Base-by-base conservation (phyloP, 2,329 filamentous ascomycete species). In the Arthrinium phaeospermum region DNA sequence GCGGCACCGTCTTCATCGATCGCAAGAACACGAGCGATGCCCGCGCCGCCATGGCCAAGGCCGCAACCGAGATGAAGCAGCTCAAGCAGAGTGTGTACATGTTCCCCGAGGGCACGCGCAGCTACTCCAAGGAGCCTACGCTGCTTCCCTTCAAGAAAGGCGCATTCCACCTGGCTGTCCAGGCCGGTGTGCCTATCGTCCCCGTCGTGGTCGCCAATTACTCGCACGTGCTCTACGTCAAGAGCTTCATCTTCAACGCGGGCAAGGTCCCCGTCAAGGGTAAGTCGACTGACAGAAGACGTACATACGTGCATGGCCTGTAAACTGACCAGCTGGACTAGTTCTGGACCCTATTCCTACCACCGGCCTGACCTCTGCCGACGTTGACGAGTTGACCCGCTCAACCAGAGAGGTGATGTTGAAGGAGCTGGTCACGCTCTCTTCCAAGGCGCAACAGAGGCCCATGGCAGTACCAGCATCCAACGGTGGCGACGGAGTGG, bases 71-170 rank as follows among this genome's bases (percentile, higher is more conserved):
- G 81, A 99, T 99, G 85, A 89, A 88, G 78, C 84, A 84, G 70
- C 87, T 92, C 78, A 88, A 85, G 75, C 93, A 95, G 86, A 93
- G 89, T 82, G 93, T 96, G 77, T 96, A 91, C 85, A 94, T 96
- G 85, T 96, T 96, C 83, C 93, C 93, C 73, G 96, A 99, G 85
- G 96, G 96, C 69, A 99, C 96, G 1, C 90, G 96, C 76, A 97
- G 94, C 81, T 98, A 98, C 84, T 89, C 93, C 72, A 90, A 92
- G 77, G 91, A 95, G 71, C 93, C 96, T 1, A 90, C 88, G 73
- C 85, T 99, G 78, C 86, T 98, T 71, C 94, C 95, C n/a, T 99
- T 98, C 88, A 99, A 99, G 86, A 99, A 99, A 87, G 96, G 96
- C 73, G 96, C 96, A 67, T 99, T 99, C 84, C 96, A 99, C 82